Conservation (phyloP, 148 eudicot genomes). For the Amaranthus palmeri region DNA sequence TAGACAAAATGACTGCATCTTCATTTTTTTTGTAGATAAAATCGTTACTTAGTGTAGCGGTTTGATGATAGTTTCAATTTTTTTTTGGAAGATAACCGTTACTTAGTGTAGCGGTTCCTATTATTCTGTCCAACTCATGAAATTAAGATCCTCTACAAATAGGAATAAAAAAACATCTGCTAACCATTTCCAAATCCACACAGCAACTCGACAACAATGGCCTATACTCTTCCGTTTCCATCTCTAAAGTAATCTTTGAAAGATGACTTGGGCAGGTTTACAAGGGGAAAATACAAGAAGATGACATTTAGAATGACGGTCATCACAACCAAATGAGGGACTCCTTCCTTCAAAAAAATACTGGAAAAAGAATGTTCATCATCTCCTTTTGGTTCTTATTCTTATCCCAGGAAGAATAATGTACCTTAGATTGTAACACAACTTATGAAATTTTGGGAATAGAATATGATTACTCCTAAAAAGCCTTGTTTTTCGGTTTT, state of each 20-base stretch:
- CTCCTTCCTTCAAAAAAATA: constrained; percentile 51
- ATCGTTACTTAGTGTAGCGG: no score
- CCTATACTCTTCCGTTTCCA: constrained; percentile 82
- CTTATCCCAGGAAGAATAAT: constrained; percentile 5
- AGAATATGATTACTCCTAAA: neutral
- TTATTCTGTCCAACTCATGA: no score
- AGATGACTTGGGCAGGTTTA: constrained; percentile 64
- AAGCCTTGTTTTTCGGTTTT: neutral
- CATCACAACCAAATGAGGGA: constrained; percentile 67
- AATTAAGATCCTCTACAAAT: no score
- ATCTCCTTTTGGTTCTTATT: neutral
- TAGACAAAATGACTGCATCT: no score
- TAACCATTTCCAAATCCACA: constrained; percentile 92
- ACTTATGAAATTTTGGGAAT: constrained; percentile 2
- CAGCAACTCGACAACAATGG: constrained; percentile 64
- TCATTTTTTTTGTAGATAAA: no score
- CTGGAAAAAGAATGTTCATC: neutral
- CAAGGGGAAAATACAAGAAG: constrained; percentile 61
- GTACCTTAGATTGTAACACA: neutral
- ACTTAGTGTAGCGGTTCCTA: no score
- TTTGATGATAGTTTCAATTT: no score
- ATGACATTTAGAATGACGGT: constrained; percentile 50
- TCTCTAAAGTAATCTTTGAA: constrained; percentile 52
- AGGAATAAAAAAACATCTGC: no score
- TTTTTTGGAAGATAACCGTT: no score